These are phyloP conservation scores for Aspergillus sp. DNA, from an alignment of 2,329 filamentous ascomycete genomes.

Conservation along the genomic window DNA sequence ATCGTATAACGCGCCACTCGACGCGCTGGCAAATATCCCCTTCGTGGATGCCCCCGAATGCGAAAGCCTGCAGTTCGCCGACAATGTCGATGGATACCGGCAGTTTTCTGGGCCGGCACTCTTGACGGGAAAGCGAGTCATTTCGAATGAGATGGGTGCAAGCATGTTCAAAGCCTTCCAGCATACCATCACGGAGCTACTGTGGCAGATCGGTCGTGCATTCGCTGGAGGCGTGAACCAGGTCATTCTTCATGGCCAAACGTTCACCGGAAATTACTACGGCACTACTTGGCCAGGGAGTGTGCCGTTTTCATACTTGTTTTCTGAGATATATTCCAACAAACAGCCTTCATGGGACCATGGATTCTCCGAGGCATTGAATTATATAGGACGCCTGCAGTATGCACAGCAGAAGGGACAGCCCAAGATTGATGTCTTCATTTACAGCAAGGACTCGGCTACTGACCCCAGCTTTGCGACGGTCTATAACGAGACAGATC, in stretches of 20 bases:
- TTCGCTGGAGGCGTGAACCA: conserved; percentile 44
- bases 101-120: conserved; percentile 41
- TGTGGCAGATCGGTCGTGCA: conserved; percentile 38
- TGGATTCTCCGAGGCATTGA: conserved; percentile 14
- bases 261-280: conserved; percentile 41
- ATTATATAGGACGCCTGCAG: conserved; percentile 16
- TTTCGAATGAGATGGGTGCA: conserved; percentile 42
- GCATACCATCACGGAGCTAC: conserved; percentile 23
- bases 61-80: conserved; percentile 38
- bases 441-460: conserved; percentile 34
- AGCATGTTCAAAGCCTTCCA: conserved; percentile 17
- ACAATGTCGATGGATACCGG: conserved; percentile 40
- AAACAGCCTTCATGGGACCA: conserved; percentile 19
- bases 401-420: conserved; percentile 28
- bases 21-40: conserved; percentile 36
- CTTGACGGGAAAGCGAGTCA: conserved; percentile 36
- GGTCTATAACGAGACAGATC: conserved; percentile 11
- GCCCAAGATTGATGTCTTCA: conserved; percentile 41
- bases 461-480: conserved; percentile 12
- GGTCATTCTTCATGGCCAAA: conserved; percentile 45
- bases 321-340: conserved; percentile 30
- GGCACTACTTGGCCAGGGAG: conserved; percentile 52
- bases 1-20: conserved; percentile 40
- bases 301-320: conserved; percentile 43
- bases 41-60: conserved; percentile 39